phyloP scores from a whole-genome alignment of 164 flowering plant genomes.

The Vitis vinifera region ASM3070453v1 NC_081808.1:3862501-3863000 shows the following conservation, averaged over 20 bases:
- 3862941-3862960: slow-evolving; percentile 4
- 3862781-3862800: slow-evolving; percentile 19
- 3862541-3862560: slow-evolving; percentile 17
- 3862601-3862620: slow-evolving; percentile 22
- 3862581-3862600: slow-evolving; percentile 28
- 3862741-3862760: background rate
- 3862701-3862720: slow-evolving; percentile 21
- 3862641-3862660: slow-evolving; percentile 60
- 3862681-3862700: slow-evolving; percentile 40
- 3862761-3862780: slow-evolving; percentile 9
- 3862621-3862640: slow-evolving; percentile 50
- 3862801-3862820: slow-evolving; percentile 15
- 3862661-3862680: slow-evolving; percentile 54
- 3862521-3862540: slow-evolving; percentile 7
- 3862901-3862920: slow-evolving; percentile 33
- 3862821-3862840: slow-evolving; percentile 16
- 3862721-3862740: slow-evolving; percentile 25
- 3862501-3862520: background rate
- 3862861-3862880: slow-evolving; percentile 23
- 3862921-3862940: slow-evolving; percentile 48
- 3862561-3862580: slow-evolving; percentile 18
- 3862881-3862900: slow-evolving; percentile 35
- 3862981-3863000: background rate
- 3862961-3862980: background rate
- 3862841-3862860: slow-evolving; percentile 17